Conservation (phyloP, 495 filamentous ascomycete genomes). For the Massariosphaeria phaeospora region DNA sequence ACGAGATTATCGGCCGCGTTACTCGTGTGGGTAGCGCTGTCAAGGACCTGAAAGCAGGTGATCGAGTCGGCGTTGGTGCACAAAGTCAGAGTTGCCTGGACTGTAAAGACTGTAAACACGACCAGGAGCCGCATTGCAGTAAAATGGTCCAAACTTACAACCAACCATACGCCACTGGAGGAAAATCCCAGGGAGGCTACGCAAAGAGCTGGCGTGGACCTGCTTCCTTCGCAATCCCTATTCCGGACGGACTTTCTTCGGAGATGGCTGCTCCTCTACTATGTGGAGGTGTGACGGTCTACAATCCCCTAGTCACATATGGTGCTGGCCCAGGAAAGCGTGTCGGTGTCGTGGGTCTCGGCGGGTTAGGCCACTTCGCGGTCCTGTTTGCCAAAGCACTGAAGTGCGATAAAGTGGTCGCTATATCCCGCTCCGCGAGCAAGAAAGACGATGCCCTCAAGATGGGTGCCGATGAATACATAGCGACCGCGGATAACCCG, state of each 20-base stretch:
- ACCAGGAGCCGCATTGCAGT: constrained; percentile 63
- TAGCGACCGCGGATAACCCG: constrained; percentile 75
- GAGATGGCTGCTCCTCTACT: constrained; percentile 75
- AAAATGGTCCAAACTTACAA: constrained; percentile 65
- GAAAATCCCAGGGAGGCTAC: too few species aligned
- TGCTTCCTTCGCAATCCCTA: too few species aligned
- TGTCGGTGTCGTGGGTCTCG: constrained; percentile 79
- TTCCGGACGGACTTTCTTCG: constrained; percentile 57
- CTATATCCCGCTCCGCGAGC: constrained; percentile 61
- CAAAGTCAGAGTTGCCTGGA: too few species aligned
- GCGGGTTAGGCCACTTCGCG: constrained; percentile 73
- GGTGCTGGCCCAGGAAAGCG: constrained; percentile 72
- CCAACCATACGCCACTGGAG: constrained; percentile 51
- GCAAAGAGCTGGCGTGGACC: too few species aligned
- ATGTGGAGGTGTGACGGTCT: constrained; percentile 79
- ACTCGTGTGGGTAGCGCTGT: constrained; percentile 63
- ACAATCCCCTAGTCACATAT: constrained; percentile 64
- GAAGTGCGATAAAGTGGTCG: constrained; percentile 69
- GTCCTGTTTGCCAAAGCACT: constrained; percentile 67
- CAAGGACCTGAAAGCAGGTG: constrained; percentile 64
- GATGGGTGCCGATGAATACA: constrained; percentile 64
- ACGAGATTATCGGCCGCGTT: constrained; percentile 77
- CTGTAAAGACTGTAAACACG: constrained; percentile 64
- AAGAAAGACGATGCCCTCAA: constrained; percentile 68
- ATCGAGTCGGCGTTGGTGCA: constrained; percentile 81